phyloP scores from a whole-genome alignment of 176 grass and related monocot genomes.

The Saccharum spontaneum region DNA sequence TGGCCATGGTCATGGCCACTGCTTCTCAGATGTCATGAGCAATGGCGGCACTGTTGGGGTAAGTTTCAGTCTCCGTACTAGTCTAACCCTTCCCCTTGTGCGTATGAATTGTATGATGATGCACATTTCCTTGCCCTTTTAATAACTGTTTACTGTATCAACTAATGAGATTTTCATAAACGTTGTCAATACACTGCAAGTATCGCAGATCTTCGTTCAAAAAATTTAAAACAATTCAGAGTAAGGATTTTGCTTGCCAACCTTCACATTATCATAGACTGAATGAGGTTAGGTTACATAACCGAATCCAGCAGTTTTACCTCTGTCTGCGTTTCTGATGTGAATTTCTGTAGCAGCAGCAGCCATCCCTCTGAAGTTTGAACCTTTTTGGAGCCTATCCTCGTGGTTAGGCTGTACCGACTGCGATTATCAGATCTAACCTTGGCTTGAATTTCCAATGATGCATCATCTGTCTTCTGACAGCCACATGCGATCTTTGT shows the following conservation, averaged over 20 bases:
- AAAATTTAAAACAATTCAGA: too few species aligned
- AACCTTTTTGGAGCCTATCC: not conserved
- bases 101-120: too few species aligned
- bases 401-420: constrained; percentile 5
- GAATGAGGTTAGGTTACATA: too few species aligned
- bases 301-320: not conserved
- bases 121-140: too few species aligned
- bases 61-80: not conserved
- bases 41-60: constrained; percentile 43
- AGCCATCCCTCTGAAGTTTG: not conserved
- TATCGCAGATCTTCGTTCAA: too few species aligned
- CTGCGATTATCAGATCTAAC: not conserved
- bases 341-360: not conserved
- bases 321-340: not conserved
- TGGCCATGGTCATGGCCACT: constrained; percentile 4
- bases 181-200: too few species aligned
- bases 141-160: too few species aligned
- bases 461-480: constrained; percentile 1
- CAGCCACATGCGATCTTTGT: constrained; percentile 32
- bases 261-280: too few species aligned
- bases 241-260: too few species aligned
- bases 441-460: not conserved
- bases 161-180: too few species aligned
- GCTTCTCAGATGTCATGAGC: constrained; percentile 28
- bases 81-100: too few species aligned